A percentile compares a stretch with the other conserved stretches of the same genome.
phyloP scores from a whole-genome alignment of 345 rosid genomes.

The Punica granatum region DNA sequence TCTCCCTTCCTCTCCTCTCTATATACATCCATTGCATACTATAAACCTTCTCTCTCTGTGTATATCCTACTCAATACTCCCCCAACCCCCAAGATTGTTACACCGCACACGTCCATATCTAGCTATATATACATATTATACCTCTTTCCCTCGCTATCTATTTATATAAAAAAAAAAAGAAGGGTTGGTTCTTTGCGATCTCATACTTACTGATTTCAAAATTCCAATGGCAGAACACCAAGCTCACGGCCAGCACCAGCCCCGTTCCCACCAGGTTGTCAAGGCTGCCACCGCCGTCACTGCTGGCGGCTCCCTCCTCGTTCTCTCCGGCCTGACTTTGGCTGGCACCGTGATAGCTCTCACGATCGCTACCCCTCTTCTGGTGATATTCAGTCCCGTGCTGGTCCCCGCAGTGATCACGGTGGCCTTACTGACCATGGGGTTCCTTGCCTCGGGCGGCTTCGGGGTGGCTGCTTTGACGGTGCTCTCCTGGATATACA shows the following conservation, averaged over 20 bases:
- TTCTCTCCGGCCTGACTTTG: slow-evolving; percentile 63
- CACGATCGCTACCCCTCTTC: slow-evolving; percentile 67
- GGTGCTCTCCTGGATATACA: slow-evolving; percentile 82
- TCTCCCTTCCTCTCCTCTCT: too few species aligned
- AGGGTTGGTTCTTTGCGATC: too few species aligned
- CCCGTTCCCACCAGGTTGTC: slow-evolving; percentile 51
- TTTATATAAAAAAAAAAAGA: too few species aligned
- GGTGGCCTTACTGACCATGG: slow-evolving; percentile 34
- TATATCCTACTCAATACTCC: too few species aligned
- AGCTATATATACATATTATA: too few species aligned
- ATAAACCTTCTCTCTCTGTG: too few species aligned
- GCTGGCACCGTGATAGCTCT: slow-evolving; percentile 71
- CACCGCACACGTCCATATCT: too few species aligned
- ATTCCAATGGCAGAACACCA: slow-evolving; percentile 45
- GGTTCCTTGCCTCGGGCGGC: slow-evolving; percentile 77
- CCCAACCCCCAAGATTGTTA: too few species aligned
- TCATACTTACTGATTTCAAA: too few species aligned
- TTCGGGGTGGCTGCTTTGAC: slow-evolving; percentile 68
- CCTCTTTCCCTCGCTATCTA: too few species aligned
- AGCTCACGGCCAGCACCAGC: slow-evolving; percentile 16
- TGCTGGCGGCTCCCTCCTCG: slow-evolving; percentile 68
- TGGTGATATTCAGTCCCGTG: slow-evolving; percentile 85
- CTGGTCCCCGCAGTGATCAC: slow-evolving; percentile 70
- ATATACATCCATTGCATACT: too few species aligned
- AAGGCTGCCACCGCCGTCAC: slow-evolving; percentile 77